Evolutionary conservation across 2,329 filamentous ascomycete species (phyloP), one percentile per base, ranked within the genome.

Genomic region (Alternaria conjuncta): DNA sequence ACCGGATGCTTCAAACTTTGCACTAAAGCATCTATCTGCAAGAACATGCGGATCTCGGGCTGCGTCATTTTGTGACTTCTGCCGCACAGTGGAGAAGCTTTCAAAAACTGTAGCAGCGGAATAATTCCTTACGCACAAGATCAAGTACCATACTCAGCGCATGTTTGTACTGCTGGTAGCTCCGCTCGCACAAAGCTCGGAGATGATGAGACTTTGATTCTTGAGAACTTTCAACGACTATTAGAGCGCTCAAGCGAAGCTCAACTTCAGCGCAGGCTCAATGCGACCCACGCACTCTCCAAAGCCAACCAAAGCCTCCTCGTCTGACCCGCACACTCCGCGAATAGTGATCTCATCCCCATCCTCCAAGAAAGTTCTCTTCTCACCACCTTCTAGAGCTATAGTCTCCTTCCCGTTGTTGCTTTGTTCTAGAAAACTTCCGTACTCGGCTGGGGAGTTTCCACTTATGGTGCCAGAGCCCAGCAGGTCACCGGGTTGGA

Each of bases 401-500:
- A 94, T 82, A 0, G 86, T 79, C 3, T 82, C 82, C 80, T 92
- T 93, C 2, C 92, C 92, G 36, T 88, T 88, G 65, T 88, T 84
- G 0, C 87, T 92, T 75, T 91, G 88, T 80, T 96, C 92, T 47
- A 95, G 78, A 51, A 95, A 79, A 74, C 90, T 90, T 1, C 92
- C 92, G 66, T 89, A 83, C 7, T 88, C 87, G 11, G 81, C 80
- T n/a, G 81, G 78, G 47, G 79, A 84, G 6, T 78, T 84, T 3
- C 92, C 92, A 46, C 87, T 90, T 71, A 96, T 95, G 2, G 92
- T 96, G 4, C 92, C 92, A 3, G 90, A 92, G 3, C 92, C 92
- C 6, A 96, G 81, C 56, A 96, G 79, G 75, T 96, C 92, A 32
- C 92, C 92, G 0, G 89, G 86, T 50, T 88, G 86, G 84, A 96